Conservation (phyloP, 75 land plant genomes). For the Pinus taeda region DNA sequence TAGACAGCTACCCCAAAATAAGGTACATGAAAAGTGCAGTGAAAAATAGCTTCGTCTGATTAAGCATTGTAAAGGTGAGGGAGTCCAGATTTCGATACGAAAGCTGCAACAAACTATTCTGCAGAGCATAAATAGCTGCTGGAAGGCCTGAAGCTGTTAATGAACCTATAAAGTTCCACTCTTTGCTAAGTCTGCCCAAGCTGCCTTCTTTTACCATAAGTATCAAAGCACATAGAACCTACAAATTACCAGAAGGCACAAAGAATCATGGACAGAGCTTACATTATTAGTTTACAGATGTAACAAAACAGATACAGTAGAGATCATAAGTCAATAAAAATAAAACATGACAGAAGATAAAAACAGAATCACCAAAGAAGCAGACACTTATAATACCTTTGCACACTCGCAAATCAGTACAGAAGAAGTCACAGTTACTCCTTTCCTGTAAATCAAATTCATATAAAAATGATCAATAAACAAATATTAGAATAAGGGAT, state of each 20-base stretch:
- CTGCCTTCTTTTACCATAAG: slow-evolving; percentile 71
- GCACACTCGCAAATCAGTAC: slow-evolving; percentile 86
- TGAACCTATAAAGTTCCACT: slow-evolving; percentile 84
- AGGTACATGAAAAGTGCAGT: slow-evolving; percentile 90
- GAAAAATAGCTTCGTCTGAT: slow-evolving; percentile 93
- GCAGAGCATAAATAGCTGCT: slow-evolving; percentile 95
- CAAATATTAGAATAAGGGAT: slow-evolving; percentile 3
- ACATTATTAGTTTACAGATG: neutral
- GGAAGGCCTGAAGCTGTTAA: slow-evolving; percentile 90
- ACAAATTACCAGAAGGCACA: neutral
- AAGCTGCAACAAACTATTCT: slow-evolving; percentile 93
- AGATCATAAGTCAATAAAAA: slow-evolving; percentile 11
- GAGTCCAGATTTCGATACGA: slow-evolving; percentile 96
- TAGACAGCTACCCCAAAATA: slow-evolving; percentile 63
- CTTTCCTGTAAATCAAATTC: slow-evolving; percentile 46
- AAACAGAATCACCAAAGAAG: slow-evolving; percentile 1
- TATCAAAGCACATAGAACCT: slow-evolving; percentile 78
- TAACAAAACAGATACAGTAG: neutral
- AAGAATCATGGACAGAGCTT: neutral
- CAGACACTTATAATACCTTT: slow-evolving; percentile 60
- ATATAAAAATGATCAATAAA: slow-evolving; percentile 7
- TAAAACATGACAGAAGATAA: neutral
- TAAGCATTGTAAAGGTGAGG: slow-evolving; percentile 93
- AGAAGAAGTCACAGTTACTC: slow-evolving; percentile 89
- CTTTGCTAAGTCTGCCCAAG: slow-evolving; percentile 45